Percentiles rank a stretch among this genome's conserved stretches.
phyloP scores from a whole-genome alignment of 805 yeast genomes.

The Candida piceae region DNA sequence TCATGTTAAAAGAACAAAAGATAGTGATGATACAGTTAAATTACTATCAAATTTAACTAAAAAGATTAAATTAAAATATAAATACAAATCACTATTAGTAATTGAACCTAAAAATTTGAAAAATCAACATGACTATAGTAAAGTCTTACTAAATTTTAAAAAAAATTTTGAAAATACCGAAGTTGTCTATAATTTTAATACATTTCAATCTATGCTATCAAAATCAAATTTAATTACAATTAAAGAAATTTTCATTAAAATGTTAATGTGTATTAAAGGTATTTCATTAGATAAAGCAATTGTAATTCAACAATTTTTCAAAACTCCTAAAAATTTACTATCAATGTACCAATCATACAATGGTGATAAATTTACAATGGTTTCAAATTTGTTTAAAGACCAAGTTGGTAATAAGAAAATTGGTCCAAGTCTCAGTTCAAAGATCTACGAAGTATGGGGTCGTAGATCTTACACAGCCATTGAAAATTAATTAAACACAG shows the following conservation, averaged over 20 bases:
- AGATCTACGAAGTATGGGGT: slow-evolving; percentile 58
- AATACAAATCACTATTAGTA: slow-evolving; percentile 38
- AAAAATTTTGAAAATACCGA: slow-evolving; percentile 20
- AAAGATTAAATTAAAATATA: slow-evolving; percentile 37
- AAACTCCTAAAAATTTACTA: slow-evolving; percentile 63
- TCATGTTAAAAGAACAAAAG: slow-evolving; percentile 60
- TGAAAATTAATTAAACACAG: too few relatives aligned
- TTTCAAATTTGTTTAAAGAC: slow-evolving; percentile 29
- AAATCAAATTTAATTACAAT: slow-evolving; percentile 69
- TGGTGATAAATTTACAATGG: slow-evolving; percentile 30
- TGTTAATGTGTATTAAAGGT: slow-evolving; percentile 79
- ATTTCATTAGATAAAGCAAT: slow-evolving; percentile 81
- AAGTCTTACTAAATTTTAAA: slow-evolving; percentile 38
- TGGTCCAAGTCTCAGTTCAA: slow-evolving; percentile 45
- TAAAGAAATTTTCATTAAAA: slow-evolving; percentile 65
- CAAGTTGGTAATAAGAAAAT: slow-evolving; percentile 50
- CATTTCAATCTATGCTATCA: slow-evolving; percentile 63
- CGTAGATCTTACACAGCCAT: too few relatives aligned
- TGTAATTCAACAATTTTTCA: slow-evolving; percentile 62
- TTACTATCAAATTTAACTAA: slow-evolving; percentile 49
- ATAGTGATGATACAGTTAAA: slow-evolving; percentile 68
- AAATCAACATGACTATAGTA: slow-evolving; percentile 47
- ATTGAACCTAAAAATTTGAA: slow-evolving; percentile 46
- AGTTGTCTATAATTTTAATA: slow-evolving; percentile 43
- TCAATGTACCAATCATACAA: slow-evolving; percentile 35